Evolutionary conservation across 768 basidiomycete genomes (phyloP), one percentile per base, ranked within the genome.

Genomic region (Pleurotus salmoneostramineus): DNA sequence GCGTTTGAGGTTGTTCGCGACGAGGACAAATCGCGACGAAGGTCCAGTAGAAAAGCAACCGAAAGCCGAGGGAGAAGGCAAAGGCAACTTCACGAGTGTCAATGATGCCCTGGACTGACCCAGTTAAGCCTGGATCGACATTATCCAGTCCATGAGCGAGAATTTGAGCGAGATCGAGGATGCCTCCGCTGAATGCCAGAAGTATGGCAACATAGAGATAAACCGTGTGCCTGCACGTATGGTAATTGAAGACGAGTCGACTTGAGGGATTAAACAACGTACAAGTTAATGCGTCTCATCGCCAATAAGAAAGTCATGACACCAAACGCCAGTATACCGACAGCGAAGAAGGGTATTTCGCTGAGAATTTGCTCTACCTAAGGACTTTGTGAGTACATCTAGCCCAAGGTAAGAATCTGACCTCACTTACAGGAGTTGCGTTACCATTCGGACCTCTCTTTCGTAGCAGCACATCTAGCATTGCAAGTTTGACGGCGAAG

Each of bases 41-140:
- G 40, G 71, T 71, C 90, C 90, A 92, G 60, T 84, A 84, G 64
- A 84, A 90, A 12, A 91, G 65, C 64, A 83, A 83, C 37, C 85
- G 78, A 44, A 83, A 71, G 4, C 84, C 84, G 44, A 80, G 66
- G 7, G 88, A 81, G 17, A 89, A 62, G 8, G 83, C 74, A 58
- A 85, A 74, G 50, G 79, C 72, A 32, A 85, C 71, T 66, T 91
- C 90, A 37, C 88, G 83, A 4, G 80, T 69, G 52, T 73, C 75
- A 34, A 81, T 69, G 37, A 84, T 72, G 11, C 71, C 76, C 6
- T 66, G 60, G 42, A 76, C 68, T 27, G 73, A 58, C 32, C 62
- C 64, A 7, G 21, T 33, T 12, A 61, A 64, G 4, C 61, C 56
- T 40, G 66, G 68, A 47, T 62, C 52, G 17, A 66, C 60, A 37